Conservation (phyloP, 1,139 yeast genomes). For the Geotrichum histeridarum region DNA sequence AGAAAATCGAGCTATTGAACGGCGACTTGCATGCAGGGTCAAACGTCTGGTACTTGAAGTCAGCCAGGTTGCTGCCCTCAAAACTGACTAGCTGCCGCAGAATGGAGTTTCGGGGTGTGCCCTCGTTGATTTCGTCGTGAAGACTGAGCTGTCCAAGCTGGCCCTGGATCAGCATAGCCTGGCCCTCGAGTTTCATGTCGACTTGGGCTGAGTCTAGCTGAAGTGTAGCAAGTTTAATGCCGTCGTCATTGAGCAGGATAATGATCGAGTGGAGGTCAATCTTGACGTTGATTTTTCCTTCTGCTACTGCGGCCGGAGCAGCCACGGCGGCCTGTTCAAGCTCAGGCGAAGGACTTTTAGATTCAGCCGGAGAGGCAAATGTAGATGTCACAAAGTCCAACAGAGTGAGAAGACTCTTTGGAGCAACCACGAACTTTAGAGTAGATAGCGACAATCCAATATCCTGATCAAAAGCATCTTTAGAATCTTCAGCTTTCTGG, state of each 20-base stretch:
- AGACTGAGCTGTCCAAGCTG: conserved; percentile 74
- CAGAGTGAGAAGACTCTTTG: conserved; percentile 70
- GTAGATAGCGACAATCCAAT: conserved; percentile 72
- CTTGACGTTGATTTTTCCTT: conserved; percentile 58
- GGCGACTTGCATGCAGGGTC: conserved; percentile 41
- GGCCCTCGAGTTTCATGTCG: conserved; percentile 62
- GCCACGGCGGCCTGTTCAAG: conserved; percentile 3
- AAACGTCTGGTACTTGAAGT: conserved; percentile 74
- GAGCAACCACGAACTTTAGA: conserved; percentile 65
- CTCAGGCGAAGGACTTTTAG: conserved; percentile 18
- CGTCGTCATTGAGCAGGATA: conserved; percentile 75
- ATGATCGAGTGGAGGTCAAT: conserved; percentile 69
- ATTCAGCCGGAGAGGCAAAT: conserved; percentile 45
- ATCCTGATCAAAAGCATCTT: conserved; percentile 51
- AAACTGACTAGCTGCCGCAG: conserved; percentile 66
- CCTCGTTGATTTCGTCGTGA: conserved; percentile 67
- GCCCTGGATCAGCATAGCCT: conserved; percentile 65
- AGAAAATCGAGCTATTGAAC: conserved; percentile 56
- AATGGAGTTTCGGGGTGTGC: conserved; percentile 53
- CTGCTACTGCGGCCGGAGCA: conserved; percentile 29
- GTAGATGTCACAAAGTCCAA: conserved; percentile 79
- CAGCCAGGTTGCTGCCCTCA: conserved; percentile 78
- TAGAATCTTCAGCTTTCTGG: conserved; percentile 24
- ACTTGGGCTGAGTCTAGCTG: conserved; percentile 70
- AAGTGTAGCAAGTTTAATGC: conserved; percentile 73